Conservation (phyloP, 257 asterid genomes). For the Salvia hispanica region DNA sequence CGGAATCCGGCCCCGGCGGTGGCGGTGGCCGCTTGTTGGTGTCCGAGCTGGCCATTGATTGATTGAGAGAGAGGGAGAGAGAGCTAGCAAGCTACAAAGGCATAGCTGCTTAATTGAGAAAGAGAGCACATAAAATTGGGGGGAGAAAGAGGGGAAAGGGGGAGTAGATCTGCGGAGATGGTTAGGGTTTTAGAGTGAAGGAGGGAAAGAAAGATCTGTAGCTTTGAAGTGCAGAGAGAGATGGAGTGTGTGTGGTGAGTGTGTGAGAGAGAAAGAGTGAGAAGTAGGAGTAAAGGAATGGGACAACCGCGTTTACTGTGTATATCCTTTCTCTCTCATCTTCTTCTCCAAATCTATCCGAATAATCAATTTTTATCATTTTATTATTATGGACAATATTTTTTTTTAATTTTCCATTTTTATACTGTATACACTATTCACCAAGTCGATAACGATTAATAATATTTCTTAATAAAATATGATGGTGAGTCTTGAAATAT, state of each 20-base stretch:
- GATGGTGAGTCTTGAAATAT: no score
- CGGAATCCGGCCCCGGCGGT: constrained; percentile 75
- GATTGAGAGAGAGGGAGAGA: not conserved
- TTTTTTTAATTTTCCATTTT: not conserved
- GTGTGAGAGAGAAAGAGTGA: constrained; percentile 28
- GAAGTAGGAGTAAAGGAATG: constrained; percentile 8
- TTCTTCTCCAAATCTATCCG: not conserved
- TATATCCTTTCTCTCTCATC: not conserved
- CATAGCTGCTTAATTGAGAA: constrained; percentile 28
- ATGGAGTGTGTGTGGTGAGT: constrained; percentile 23
- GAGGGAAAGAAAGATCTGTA: constrained; percentile 23
- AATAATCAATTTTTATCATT: not conserved
- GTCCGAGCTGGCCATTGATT: constrained; percentile 74
- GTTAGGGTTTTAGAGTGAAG: constrained; percentile 45
- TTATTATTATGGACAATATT: not conserved
- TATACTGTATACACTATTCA: not conserved
- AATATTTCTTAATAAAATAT: no score
- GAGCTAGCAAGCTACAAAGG: not conserved
- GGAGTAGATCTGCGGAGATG: constrained; percentile 45
- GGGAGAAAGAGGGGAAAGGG: constrained; percentile 16
- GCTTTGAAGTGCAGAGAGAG: constrained; percentile 14
- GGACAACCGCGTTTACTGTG: constrained; percentile 31
- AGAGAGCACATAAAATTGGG: not conserved
- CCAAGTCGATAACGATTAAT: no score
- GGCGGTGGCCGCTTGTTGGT: constrained; percentile 65